phyloP scores from a whole-genome alignment of 306 rosid species.

The Casuarina glauca region DNA sequence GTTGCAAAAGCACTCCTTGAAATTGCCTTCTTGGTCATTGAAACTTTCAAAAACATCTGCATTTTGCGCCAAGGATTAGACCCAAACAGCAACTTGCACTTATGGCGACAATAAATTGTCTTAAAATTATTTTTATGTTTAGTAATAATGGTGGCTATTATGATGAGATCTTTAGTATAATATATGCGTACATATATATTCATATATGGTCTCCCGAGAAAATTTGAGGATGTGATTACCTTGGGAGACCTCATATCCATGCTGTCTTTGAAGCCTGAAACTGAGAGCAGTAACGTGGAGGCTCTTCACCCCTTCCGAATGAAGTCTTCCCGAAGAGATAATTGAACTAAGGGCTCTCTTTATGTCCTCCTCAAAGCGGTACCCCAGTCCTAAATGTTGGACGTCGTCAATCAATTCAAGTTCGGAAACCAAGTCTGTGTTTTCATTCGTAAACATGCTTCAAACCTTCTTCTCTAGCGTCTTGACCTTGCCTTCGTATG shows the following conservation, averaged over 20 bases:
- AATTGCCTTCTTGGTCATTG: constrained; percentile 15
- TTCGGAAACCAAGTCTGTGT: not conserved
- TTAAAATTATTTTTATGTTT: too few relatives aligned
- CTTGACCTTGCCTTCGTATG: constrained; percentile 1
- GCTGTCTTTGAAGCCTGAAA: constrained; percentile 53
- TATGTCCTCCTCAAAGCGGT: constrained; percentile 42
- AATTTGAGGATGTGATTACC: constrained; percentile 16
- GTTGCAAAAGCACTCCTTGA: constrained; percentile 8
- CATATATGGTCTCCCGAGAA: too few relatives aligned
- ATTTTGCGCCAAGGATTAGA: not conserved
- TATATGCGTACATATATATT: too few relatives aligned
- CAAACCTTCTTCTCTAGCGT: constrained; percentile 33
- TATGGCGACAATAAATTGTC: too few relatives aligned
- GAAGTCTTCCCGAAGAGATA: too few relatives aligned
- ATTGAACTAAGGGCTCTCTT: constrained; percentile 17
- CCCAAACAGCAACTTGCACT: too few relatives aligned
- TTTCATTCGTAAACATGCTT: constrained; percentile 32
- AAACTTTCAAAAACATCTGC: constrained; percentile 52
- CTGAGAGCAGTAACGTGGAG: constrained; percentile 40
- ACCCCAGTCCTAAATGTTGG: constrained; percentile 37
- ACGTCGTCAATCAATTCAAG: constrained; percentile 37
- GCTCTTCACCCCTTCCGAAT: not conserved
- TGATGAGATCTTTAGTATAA: too few relatives aligned
- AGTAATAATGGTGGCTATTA: too few relatives aligned
- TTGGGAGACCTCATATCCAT: constrained; percentile 35